Conservation (phyloP, 208 protist genomes). For the Leishmania gerbilli region DNA sequence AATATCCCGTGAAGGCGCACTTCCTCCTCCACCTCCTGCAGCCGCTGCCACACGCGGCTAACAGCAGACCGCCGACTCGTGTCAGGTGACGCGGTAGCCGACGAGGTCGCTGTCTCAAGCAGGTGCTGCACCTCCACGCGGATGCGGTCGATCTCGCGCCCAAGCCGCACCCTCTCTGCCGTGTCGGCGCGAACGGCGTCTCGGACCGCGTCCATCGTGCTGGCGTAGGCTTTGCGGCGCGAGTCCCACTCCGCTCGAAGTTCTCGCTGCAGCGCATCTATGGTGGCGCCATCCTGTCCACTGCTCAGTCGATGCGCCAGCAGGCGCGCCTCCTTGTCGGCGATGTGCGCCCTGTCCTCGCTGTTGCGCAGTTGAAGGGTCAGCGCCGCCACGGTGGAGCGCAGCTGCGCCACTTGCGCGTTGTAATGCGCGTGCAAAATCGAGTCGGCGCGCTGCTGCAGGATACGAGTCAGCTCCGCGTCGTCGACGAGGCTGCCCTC, state of each 20-base stretch:
- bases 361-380: slow-evolving; percentile 33
- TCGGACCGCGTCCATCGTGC: slow-evolving; percentile 14
- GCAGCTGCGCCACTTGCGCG: slow-evolving; percentile 23
- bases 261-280: slow-evolving; percentile 3
- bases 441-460: slow-evolving; percentile 25
- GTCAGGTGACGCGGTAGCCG: slow-evolving; percentile 4
- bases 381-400: slow-evolving; percentile 30
- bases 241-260: slow-evolving; percentile 19
- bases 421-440: slow-evolving; percentile 25
- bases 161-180: slow-evolving; percentile 16
- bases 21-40: slow-evolving; percentile 57
- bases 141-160: slow-evolving; percentile 56
- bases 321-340: slow-evolving; percentile 42
- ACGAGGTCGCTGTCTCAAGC: slow-evolving; percentile 30
- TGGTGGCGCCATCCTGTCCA: not conserved
- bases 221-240: slow-evolving; percentile 21
- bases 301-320: slow-evolving; percentile 16
- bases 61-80: slow-evolving; percentile 34
- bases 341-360: slow-evolving; percentile 32
- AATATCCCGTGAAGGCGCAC: slow-evolving; percentile 26
- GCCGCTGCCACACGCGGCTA: slow-evolving; percentile 46
- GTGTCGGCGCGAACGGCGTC: slow-evolving; percentile 23
- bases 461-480: slow-evolving; percentile 7
- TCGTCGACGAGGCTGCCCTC: not conserved
- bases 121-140: slow-evolving; percentile 53